Percentiles rank a stretch among this genome's conserved stretches.
These are phyloP conservation scores for Tolypocladium nubicola DNA, from an alignment of 2,329 filamentous ascomycete species.

Conservation along the genomic window DNA sequence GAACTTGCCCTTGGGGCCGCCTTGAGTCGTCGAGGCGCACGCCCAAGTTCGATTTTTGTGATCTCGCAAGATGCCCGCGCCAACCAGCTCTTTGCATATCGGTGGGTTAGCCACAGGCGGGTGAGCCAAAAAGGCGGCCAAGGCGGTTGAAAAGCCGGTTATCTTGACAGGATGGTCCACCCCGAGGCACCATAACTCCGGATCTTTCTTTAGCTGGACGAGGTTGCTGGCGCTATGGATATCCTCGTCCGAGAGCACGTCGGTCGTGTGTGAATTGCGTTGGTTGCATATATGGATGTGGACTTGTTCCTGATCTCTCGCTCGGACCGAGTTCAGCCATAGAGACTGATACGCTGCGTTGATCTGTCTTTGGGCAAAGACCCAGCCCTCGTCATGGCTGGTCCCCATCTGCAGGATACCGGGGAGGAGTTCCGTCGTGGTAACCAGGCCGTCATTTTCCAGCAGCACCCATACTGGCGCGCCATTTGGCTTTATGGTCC, in stretches of 20 bases:
- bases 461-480: not conserved
- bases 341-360: not conserved
- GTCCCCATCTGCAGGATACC: slow-evolving; percentile 5
- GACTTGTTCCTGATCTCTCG: slow-evolving; percentile 6
- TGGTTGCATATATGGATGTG: slow-evolving; percentile 7
- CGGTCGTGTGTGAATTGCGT: not conserved
- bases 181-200: slow-evolving; percentile 2
- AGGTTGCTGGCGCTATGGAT: not conserved
- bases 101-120: not conserved
- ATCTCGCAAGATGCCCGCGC: slow-evolving; percentile 8
- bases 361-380: slow-evolving; percentile 5
- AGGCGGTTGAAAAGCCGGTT: not conserved
- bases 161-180: not conserved
- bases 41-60: slow-evolving; percentile 4
- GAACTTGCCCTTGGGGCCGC: slow-evolving; percentile 4
- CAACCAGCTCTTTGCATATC: slow-evolving; percentile 3
- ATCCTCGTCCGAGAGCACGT: not conserved
- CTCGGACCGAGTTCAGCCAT: slow-evolving; percentile 6
- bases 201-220: not conserved
- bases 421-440: slow-evolving; percentile 2
- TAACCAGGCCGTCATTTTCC: slow-evolving; percentile 3
- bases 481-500: not conserved
- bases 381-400: slow-evolving; percentile 4
- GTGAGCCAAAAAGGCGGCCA: not conserved
- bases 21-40: slow-evolving; percentile 6